Base-by-base conservation (phyloP, 2,329 filamentous ascomycete species). In the Balansia obtecta region DNA sequence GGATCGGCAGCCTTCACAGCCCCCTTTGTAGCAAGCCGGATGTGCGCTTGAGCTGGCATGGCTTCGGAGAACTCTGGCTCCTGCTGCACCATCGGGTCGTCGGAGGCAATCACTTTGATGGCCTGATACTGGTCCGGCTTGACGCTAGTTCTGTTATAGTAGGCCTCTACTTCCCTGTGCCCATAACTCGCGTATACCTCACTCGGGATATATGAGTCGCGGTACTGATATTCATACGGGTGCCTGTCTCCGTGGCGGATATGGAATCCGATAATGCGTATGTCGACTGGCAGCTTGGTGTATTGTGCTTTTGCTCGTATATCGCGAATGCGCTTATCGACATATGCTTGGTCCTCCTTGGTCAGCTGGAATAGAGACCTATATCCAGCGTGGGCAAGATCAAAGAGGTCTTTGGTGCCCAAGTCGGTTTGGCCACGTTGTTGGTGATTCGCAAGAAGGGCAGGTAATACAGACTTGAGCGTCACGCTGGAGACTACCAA, bases 221-320 rank as follows among this genome's bases (percentile, higher is more conserved):
- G 76, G 65, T 89, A 91, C 63, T 90, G 84, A 58, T 76, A 83
- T 63, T 91, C 86, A 51, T 81, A 73, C 0, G 88, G 88, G 57
- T 88, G 86, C 9, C 80, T 73, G 63, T 95, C 88, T 30, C 88
- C 88, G 50, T 83, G 85, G 12, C 88, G 85, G 52, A 95, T 77
- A 57, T 95, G 89, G 47, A 93, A 66, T 20, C 86, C 88, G 39
- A 94, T 71, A 20, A 71, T 56, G 22, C 65, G 65, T 4, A 61
- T 54, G 48, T 56, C 53, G 33, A 79, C 65, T 4, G 73, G 52
- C 4, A 50, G 55, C 38, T 67, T 67, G 27, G 71, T 65, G 6
- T 68, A 65, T 34, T 65, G 65, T 1, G 72, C 70, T 57, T 70
- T 72, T 41, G 59, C 61, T 52, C 72, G 72, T 16, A 91, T 67